A percentile compares a stretch with the other conserved stretches of the same genome.
Conservation (phyloP, 73 alveolate species). For the Paramecium pentaurelia region DNA sequence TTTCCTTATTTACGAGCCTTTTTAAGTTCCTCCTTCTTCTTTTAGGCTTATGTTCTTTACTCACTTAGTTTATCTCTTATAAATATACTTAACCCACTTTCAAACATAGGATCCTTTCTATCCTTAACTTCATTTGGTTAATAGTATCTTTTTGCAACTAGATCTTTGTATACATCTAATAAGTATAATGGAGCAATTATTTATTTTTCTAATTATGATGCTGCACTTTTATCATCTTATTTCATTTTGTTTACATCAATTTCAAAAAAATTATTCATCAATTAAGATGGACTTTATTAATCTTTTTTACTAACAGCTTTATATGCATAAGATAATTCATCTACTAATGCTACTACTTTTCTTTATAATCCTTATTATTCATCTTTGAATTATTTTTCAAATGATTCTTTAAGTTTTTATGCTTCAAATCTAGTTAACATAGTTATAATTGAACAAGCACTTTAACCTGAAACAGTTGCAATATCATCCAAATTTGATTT, state of each 20-base stretch:
- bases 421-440: constrained; percentile 42
- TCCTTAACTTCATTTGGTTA: constrained; percentile 24
- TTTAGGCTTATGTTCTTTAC: not conserved
- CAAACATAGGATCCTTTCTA: constrained; percentile 46
- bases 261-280: constrained; percentile 11
- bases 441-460: not conserved
- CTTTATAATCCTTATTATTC: not conserved
- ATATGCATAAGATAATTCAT: not conserved
- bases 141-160: constrained; percentile 1
- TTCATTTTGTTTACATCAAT: not conserved
- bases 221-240: constrained; percentile 6
- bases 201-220: not conserved
- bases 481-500: not conserved
- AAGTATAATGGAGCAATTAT: constrained; percentile 30
- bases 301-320: constrained; percentile 16
- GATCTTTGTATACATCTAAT: constrained; percentile 26
- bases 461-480: not conserved
- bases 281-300: not conserved
- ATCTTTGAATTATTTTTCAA: not conserved
- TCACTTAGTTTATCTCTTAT: constrained; percentile 15
- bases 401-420: not conserved
- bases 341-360: not conserved
- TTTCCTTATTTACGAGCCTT: constrained; percentile 5
- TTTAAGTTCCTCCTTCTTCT: not conserved
- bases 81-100: constrained; percentile 30